Base-by-base conservation (phyloP, 2,329 filamentous ascomycete species). In the Cordyceps cicadae region DNA sequence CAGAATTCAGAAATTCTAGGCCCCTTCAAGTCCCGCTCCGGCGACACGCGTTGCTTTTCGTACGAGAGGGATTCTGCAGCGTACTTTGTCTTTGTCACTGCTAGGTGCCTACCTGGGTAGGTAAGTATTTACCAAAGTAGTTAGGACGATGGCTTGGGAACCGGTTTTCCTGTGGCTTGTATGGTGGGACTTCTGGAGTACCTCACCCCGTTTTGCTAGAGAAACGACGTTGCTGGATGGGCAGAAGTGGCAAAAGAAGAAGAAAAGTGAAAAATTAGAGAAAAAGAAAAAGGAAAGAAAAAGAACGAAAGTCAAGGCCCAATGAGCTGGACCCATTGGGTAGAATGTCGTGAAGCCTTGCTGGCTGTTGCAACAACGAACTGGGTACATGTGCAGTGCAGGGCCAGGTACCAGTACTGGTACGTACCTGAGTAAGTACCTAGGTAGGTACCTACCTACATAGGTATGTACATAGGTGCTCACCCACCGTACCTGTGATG, bases 201-300 rank as follows among this genome's bases (percentile, higher is more conserved):
- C 54, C 19, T 37, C 37, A 2, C 48, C 48, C 56, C 49, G 12
- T 14, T 59, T 59, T 46, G 56, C 56, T 34, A 52, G 56, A 59
- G 49, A 24, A 4, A 24, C 24, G 24, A 52, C 49, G 56, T 59
- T 52, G 39, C 49, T 59, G 56, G 49, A 53, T 53, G 39, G 12
- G 49, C 14, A 53, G 11, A 37, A 53, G 56, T 59, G 56, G 56
- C 56, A 19, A 52, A n/a, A n/a, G n/a, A n/a, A 52, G 50, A 56
- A 51, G 45, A 50, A 14, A 32, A 7, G 26, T n/a, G 15, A 34
- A 51, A 14, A 15, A 14, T 12, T 14, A 52, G 34, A 43, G 32
- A 37, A 19, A 59, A 24, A 24, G 4, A 24, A 52, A 50, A 56
- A 58, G 45, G 34, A 14, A 32, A 17, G 15, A 11, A 7, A 34